Base-by-base conservation (phyloP, 345 rosid genomes). In the Eucalyptus cloeziana region DNA sequence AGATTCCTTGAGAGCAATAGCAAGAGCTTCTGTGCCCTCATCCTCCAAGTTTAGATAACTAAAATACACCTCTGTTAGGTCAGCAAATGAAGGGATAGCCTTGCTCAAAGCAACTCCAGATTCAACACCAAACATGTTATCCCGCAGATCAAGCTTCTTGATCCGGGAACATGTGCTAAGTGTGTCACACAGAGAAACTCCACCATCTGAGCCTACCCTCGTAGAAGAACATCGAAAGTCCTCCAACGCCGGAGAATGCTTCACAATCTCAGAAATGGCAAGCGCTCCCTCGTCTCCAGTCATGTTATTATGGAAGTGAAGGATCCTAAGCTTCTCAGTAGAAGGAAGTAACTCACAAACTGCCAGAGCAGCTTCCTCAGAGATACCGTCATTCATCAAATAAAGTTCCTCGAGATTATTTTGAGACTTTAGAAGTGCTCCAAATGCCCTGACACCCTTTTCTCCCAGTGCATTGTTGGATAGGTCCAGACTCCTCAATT, bases 391-490 rank as follows among this genome's bases (percentile, higher is more conserved):
- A 92, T 97, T 97, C 95, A 96, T 94, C 91, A 97, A 91, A 91
- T 95, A 94, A 3, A 97, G 96, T 93, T 96, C 99, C 92, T 97
- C 97, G 43, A 97, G 88, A 91, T 93, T 91, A 87, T 92, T 90
- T 92, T 96, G 98, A 49, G 98, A 95, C 87, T 91, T 92, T 79
- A 97, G 91, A 87, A 97, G 96, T 43, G 95, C 90, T 69, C 88
- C 95, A 93, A 96, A 97, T 16, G 98, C 99, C 91, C 97, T 93
- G 58, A 97, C 94, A 49, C 98, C 99, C 92, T 96, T 96, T 89
- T 95, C 99, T 43, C 99, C 99, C 92, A 97, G 91, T n/a, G 99
- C 99, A 93, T 97, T 97, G 93, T 95, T 94, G 2, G 99, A 96
- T n/a, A 97, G 97, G 93, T 95, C 91, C 92, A 97, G 91, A 86